Conservation (phyloP, 441 rosid species). For the Populus hybrid region DNA sequence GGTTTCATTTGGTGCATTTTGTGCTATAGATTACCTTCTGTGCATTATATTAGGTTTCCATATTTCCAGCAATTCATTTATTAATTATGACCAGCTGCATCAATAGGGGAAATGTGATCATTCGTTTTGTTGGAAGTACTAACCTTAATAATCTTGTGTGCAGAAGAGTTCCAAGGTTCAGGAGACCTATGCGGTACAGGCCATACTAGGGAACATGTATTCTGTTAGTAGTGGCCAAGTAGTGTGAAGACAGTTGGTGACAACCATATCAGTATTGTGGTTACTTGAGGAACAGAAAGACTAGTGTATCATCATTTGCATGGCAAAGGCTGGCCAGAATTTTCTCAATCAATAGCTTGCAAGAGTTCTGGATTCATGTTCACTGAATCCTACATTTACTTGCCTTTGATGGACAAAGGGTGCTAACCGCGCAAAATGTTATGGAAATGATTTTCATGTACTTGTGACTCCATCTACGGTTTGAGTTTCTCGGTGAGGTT, state of each 20-base stretch:
- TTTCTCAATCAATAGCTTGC: slow-evolving; percentile 18
- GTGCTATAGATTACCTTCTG: background rate
- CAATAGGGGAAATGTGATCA: background rate
- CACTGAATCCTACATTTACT: slow-evolving; percentile 10
- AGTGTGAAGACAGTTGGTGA: slow-evolving; percentile 6
- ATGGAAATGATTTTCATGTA: slow-evolving; percentile 20
- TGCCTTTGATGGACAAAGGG: slow-evolving; percentile 2
- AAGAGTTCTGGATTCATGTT: slow-evolving; percentile 17
- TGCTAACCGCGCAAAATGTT: slow-evolving; percentile 18
- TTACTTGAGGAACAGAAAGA: slow-evolving; percentile 5
- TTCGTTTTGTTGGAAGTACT: background rate
- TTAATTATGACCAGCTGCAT: background rate
- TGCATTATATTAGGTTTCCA: background rate
- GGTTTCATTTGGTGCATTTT: background rate
- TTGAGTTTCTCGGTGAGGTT: slow-evolving; percentile 2
- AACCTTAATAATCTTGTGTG: slow-evolving; percentile 16
- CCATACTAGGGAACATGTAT: slow-evolving; percentile 40
- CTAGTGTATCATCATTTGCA: slow-evolving; percentile 10
- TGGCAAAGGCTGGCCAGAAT: slow-evolving; percentile 13
- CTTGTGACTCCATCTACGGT: slow-evolving; percentile 8
- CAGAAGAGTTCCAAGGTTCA: slow-evolving; percentile 90
- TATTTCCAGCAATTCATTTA: background rate
- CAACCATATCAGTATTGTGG: slow-evolving; percentile 6
- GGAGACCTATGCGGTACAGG: slow-evolving; percentile 78
- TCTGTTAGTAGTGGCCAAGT: background rate